Evolutionary conservation across 805 yeast genomes (phyloP).

Genomic region (Ogataea pini): DNA sequence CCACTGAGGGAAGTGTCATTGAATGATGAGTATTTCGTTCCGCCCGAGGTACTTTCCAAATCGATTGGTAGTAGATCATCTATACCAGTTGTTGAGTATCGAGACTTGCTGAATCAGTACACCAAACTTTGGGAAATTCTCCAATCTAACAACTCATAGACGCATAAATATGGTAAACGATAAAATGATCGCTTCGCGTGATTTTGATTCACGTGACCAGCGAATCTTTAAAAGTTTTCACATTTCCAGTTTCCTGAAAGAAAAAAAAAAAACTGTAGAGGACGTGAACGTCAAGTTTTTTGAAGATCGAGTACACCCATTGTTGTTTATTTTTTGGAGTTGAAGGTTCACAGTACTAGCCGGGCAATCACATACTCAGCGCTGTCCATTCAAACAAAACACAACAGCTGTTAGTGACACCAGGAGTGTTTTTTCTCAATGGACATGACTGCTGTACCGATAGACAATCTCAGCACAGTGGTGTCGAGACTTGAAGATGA

Average conservation of each 20-base stretch:
- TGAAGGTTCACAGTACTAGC: neutral
- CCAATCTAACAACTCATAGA: conserved; percentile 3
- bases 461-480: conserved; percentile 39
- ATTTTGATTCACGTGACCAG: conserved; percentile 31
- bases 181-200: neutral
- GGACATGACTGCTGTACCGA: conserved; percentile 37
- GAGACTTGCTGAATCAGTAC: conserved; percentile 18
- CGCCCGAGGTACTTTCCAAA: conserved; percentile 18
- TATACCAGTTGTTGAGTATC: conserved; percentile 22
- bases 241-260: conserved; percentile 23
- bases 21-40: conserved; percentile 18
- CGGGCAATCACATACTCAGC: neutral
- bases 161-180: neutral
- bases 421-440: neutral
- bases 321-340: neutral
- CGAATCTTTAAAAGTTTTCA: conserved; percentile 24
- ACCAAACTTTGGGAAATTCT: conserved; percentile 14
- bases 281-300: conserved; percentile 1
- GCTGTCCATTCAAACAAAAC: neutral
- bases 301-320: neutral
- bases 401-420: neutral
- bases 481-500: conserved; percentile 60
- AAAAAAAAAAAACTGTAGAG: neutral
- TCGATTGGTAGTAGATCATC: conserved; percentile 14
- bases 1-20: conserved; percentile 10